phyloP scores from a whole-genome alignment of 108 stramenopile species.

The Mayamaea pseudoterrestris region DNA sequence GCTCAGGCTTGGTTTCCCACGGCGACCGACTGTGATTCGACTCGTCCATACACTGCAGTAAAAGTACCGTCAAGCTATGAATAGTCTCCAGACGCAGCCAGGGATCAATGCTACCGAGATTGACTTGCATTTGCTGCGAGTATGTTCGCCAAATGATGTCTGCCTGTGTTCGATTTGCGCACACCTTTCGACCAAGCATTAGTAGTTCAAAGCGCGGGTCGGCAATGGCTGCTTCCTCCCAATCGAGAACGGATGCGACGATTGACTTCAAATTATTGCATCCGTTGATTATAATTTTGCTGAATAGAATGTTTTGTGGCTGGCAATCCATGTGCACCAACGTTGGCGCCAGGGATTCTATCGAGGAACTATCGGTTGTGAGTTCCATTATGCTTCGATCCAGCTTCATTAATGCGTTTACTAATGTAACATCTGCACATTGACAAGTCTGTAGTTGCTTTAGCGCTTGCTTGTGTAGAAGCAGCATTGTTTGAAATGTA shows the following conservation, averaged over 20 bases:
- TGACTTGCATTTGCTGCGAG: constrained; percentile 11
- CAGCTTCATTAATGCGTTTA: not conserved
- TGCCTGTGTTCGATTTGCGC: constrained; percentile 57
- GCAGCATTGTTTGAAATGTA: not conserved
- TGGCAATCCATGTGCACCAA: constrained; percentile 70
- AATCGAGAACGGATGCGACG: constrained; percentile 56
- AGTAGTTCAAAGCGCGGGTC: constrained; percentile 77
- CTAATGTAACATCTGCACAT: not conserved
- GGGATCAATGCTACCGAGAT: constrained; percentile 55
- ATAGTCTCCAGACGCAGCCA: constrained; percentile 74
- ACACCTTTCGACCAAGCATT: constrained; percentile 65
- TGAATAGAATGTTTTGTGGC: constrained; percentile 69
- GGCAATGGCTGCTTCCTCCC: constrained; percentile 74
- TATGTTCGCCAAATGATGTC: constrained; percentile 49
- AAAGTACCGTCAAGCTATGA: constrained; percentile 49
- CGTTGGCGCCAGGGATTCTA: no score
- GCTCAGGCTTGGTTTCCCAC: constrained; percentile 66
- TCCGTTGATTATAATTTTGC: not conserved
- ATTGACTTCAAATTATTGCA: not conserved
- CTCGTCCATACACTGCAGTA: constrained; percentile 46
- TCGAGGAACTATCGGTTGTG: no score
- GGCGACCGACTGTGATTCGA: constrained; percentile 56
- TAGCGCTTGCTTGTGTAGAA: no score
- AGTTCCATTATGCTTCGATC: not conserved
- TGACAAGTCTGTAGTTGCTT: no score